A percentile compares a stretch with the other conserved stretches of the same genome.
These are phyloP conservation scores for Urtica urens DNA, from an alignment of 306 rosid genomes.

Conservation along the genomic window DNA sequence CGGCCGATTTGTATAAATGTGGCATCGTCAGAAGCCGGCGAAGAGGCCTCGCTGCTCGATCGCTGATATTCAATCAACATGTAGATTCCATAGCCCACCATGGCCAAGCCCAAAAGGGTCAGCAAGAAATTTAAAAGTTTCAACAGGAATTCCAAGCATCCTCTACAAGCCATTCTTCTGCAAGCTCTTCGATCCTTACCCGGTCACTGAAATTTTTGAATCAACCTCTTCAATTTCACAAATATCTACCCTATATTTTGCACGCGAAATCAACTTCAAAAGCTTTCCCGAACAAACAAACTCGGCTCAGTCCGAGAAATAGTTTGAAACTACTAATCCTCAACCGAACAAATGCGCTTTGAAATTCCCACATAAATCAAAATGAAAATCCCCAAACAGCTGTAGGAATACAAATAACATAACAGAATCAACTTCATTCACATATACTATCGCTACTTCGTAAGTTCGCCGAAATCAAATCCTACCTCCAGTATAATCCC, in stretches of 20 bases:
- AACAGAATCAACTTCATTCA: no score
- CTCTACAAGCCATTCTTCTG: constrained; percentile 73
- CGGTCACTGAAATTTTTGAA: constrained; percentile 22
- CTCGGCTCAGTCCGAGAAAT: no score
- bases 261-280: no score
- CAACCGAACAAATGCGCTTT: no score
- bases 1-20: constrained; percentile 58
- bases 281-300: no score
- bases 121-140: constrained; percentile 77
- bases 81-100: constrained; percentile 88
- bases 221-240: constrained; percentile 16
- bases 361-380: no score
- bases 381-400: no score
- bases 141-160: constrained; percentile 79
- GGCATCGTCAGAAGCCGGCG: constrained; percentile 30
- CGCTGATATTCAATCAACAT: constrained; percentile 46
- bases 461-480: no score
- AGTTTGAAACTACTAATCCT: no score
- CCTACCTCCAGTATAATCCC: no score
- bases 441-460: no score
- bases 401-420: no score
- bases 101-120: constrained; percentile 68
- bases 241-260: constrained; percentile 11
- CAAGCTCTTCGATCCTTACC: constrained; percentile 23
- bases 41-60: constrained; percentile 19